phyloP scores from a whole-genome alignment of 495 filamentous ascomycete genomes.

The Rostrohypoxylon terebratum region DNA sequence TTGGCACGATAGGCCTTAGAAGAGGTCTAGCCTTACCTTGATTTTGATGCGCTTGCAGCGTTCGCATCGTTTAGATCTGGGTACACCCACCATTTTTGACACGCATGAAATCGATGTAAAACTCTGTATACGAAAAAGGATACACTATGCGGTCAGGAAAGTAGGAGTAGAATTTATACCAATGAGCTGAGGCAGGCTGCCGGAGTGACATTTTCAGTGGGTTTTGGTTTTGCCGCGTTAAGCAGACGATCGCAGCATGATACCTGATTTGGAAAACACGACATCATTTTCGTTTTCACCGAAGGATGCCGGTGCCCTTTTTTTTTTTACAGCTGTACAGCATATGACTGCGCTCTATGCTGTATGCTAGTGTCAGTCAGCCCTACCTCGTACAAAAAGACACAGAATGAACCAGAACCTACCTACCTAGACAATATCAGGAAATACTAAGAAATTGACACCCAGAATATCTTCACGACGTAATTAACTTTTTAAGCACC shows the following conservation, averaged over 20 bases:
- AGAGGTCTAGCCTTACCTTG: slow-evolving; percentile 20
- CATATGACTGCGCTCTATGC: neutral
- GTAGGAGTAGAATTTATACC: slow-evolving; percentile 11
- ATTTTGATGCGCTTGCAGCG: slow-evolving; percentile 40
- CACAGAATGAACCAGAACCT: neutral
- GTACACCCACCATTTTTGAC: slow-evolving; percentile 34
- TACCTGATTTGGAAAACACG: slow-evolving; percentile 15
- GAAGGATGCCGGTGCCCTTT: neutral
- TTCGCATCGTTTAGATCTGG: slow-evolving; percentile 33
- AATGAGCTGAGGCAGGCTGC: neutral
- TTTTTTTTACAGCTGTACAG: too few species aligned
- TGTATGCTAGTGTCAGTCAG: neutral
- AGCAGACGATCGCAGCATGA: slow-evolving; percentile 13
- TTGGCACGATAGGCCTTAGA: neutral
- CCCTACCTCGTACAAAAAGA: neutral
- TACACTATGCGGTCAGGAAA: slow-evolving; percentile 12
- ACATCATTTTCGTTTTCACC: neutral
- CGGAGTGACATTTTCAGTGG: neutral
- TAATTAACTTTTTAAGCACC: neutral
- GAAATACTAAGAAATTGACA: neutral
- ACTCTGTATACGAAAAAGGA: slow-evolving; percentile 18
- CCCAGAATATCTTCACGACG: too few species aligned
- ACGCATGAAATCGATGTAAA: slow-evolving; percentile 10
- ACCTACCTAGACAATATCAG: neutral
- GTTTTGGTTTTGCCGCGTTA: neutral